Evolutionary conservation across 805 yeast species (phyloP), one percentile per base, ranked within the genome.

Genomic region (Teunomyces atbi): DNA sequence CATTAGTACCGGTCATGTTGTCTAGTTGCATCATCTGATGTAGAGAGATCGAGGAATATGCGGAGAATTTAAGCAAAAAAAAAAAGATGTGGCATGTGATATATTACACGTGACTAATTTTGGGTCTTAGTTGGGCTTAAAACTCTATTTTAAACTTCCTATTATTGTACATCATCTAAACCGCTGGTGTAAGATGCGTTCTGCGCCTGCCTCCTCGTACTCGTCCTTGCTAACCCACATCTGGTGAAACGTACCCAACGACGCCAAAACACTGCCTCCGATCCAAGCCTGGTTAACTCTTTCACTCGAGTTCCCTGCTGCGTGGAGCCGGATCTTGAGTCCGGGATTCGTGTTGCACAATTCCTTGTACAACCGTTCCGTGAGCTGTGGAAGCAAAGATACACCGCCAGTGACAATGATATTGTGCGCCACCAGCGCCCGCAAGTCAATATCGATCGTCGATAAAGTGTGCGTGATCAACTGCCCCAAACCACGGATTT

Each of bases 191-290:
- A 89, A 76, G 46, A 91, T 74, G 62, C 89, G 81, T 46, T 88
- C 94, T 10, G 83, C 82, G 5, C 97, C 97, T 20, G 83, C 89
- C 64, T 91, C 97, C 50, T 88, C 89, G 57, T 84, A 87, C 65
- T 91, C 97, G 53, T 79, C 81, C 59, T 82, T 84, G 35, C 91
- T 86, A 2, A 91, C 96, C 97, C 97, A 91, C 68, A 87, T 71
- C 65, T 91, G 97, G 64, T 91, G 97, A 75, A 91, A 91, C 2
- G 96, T 88, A 28, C 97, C 97, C 56, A 91, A 74, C 44, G 94
- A 84, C 5, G 96, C 82, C 46, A 91, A 70, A 32, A 91, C 90
- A 53, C 92, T 84, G 6, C 96, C 97, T 38, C 97, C 97, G 42
- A 91, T 78, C 96, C 97, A 91, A 6, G 92, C 75, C 49, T 89